Conservation (phyloP, 352 stramenopile species). For the Thalassiosira oceanica region DNA sequence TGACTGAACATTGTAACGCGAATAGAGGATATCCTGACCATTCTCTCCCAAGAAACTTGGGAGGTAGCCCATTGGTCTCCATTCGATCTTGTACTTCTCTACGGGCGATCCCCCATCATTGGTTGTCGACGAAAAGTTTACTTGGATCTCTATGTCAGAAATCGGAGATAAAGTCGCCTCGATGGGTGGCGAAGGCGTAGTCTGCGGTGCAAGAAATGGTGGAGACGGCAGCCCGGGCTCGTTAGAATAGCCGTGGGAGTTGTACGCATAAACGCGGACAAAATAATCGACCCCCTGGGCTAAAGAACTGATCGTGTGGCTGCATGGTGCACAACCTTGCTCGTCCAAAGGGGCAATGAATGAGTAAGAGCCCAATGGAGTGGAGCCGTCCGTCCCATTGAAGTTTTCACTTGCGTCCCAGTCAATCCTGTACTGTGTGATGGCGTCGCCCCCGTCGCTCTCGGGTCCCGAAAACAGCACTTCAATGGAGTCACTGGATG, state of each 20-base stretch:
- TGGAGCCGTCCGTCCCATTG: conserved; percentile 31
- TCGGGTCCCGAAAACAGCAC: conserved; percentile 83
- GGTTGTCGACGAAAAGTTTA: conserved; percentile 80
- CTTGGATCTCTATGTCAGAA: conserved; percentile 56
- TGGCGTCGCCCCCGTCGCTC: conserved; percentile 85
- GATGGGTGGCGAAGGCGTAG: conserved; percentile 31
- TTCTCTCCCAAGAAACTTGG: conserved; percentile 61
- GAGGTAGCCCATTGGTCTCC: conserved; percentile 88
- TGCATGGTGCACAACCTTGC: conserved; percentile 41
- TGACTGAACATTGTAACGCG: conserved; percentile 85
- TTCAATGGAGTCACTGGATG: conserved; percentile 69
- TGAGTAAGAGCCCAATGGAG: conserved; percentile 41
- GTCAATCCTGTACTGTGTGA: conserved; percentile 91
- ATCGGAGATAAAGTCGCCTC: conserved; percentile 64
- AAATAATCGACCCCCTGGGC: conserved; percentile 84
- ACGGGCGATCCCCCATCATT: conserved; percentile 85
- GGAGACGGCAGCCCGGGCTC: conserved; percentile 28
- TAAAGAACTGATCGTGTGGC: conserved; percentile 38
- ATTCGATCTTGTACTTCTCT: conserved; percentile 90
- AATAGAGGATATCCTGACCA: conserved; percentile 81
- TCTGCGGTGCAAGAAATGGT: conserved; percentile 39
- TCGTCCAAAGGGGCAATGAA: conserved; percentile 33
- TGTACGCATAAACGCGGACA: conserved; percentile 88
- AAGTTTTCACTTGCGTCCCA: conserved; percentile 81
- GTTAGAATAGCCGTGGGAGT: conserved; percentile 66